Base-by-base conservation (phyloP, 768 basidiomycete species). In the Amanita jacksonii region DNA sequence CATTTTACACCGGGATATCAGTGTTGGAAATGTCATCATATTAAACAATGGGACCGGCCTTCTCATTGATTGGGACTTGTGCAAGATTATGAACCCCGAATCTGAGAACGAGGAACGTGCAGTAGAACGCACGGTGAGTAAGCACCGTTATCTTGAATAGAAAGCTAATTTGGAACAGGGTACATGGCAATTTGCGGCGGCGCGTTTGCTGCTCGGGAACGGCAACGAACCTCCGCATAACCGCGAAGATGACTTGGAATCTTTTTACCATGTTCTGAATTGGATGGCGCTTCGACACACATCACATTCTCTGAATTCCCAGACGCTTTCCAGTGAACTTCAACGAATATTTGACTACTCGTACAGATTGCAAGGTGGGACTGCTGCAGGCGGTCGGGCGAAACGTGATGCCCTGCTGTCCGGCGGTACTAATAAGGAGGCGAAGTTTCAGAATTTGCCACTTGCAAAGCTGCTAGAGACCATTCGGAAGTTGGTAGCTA, bases 61-160 rank as follows among this genome's bases (percentile, higher is more conserved):
- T 20, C 39, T 48, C 13, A 46, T 48, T 30, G 47, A 48, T 25
- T 48, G 47, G 47, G 47, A 48, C 20, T 38, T 48, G 19, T 48
- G 22, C 24, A 48, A 48, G 20, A 15, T 19, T 28, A 5, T 44
- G 15, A 22, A 27, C 42, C 8, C 50, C 70, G 70, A 52, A 25
- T 33, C 38, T 20, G 8, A 22, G 37, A 38, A 19, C 37, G 8
- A 23, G 37, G 18, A 22, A 28, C 28, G 19, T 30, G 40, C 31
- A 15, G 27, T 16, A 30, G 24, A 41, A 41, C 40, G 40, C 16
- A 41, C 24, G 16, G 40, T 41, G 18, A 27, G 40, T 41, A 16
- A 19, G 18, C 25, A 30, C 12, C 15, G 7, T 10, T 33, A 41
- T 30, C 8, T 41, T 19, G 24, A 30, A 16, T 13, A 31, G 8